phyloP scores from a whole-genome alignment of 2,329 filamentous ascomycete genomes.

The Ascosphaera aggregata region DNA sequence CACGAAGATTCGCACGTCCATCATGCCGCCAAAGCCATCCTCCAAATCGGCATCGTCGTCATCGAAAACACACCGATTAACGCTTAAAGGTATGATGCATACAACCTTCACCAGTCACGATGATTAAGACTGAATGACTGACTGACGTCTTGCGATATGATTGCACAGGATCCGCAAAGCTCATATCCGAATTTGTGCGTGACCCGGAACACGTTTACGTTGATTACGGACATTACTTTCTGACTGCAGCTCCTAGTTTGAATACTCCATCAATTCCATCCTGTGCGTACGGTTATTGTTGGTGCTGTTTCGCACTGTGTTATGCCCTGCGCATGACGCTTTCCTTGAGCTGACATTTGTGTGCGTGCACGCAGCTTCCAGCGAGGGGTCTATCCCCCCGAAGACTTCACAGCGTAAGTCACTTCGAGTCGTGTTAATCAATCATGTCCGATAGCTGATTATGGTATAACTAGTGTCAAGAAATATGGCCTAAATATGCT shows the following conservation, averaged over 20 bases:
- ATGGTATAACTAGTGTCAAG: slow-evolving; percentile 53
- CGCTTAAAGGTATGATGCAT: slow-evolving; percentile 30
- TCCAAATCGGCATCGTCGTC: slow-evolving; percentile 25
- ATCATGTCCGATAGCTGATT: too few relatives aligned
- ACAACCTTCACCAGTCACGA: too few relatives aligned
- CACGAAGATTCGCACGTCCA: slow-evolving; percentile 3
- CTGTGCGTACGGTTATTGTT: too few relatives aligned
- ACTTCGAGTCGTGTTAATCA: too few relatives aligned
- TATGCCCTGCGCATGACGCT: neutral
- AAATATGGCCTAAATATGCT: slow-evolving; percentile 99
- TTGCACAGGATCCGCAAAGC: slow-evolving; percentile 43
- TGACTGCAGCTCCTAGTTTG: slow-evolving; percentile 41
- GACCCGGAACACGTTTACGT: neutral
- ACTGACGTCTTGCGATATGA: slow-evolving; percentile 10
- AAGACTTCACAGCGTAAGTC: slow-evolving; percentile 77
- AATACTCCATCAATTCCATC: slow-evolving; percentile 96
- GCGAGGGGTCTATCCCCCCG: slow-evolving; percentile 60
- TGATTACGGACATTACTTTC: too few relatives aligned
- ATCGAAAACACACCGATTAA: slow-evolving; percentile 85
- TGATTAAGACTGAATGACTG: too few relatives aligned
- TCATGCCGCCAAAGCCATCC: neutral
- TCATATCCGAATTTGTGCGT: slow-evolving; percentile 86
- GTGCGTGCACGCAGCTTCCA: slow-evolving; percentile 43
- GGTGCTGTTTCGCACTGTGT: neutral
- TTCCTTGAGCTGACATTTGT: neutral